Evolutionary conservation across 2,329 filamentous ascomycete genomes (phyloP), one percentile per base, ranked within the genome.

Genomic region (Colletotrichum trifolii): DNA sequence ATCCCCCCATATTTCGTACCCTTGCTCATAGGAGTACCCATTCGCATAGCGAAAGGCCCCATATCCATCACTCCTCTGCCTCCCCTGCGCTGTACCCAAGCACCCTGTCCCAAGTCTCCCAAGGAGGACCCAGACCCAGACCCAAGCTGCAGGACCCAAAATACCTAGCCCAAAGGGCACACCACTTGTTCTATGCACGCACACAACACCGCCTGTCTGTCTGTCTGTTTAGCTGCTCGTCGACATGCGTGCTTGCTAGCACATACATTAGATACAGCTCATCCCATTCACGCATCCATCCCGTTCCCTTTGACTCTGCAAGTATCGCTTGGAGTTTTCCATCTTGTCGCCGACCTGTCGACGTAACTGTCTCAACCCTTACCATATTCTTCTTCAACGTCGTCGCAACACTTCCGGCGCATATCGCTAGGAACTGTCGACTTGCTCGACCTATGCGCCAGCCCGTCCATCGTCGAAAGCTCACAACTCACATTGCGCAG

Each of bases 231-330:
- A 25, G 25, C 25, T 25, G 25, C 25, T 53, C 49, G 55, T 60
- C 54, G n/a, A 52, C 58, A 67, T 59, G 49, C 59, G 65, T 40
- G 52, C 55, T 50, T 48, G 39, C 58, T 45, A 58, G 56, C 58
- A 47, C 66, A 66, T 64, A 66, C 63, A 62, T 66, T 66, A 66
- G 63, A 57, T 66, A 66, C 63, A 58, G 58, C 63, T 66, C 63
- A 52, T 66, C 63, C 63, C 58, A 66, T 63, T 43, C 59, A 62
- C 46, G 4, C 43, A 10, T 49, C 59, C 58, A 38, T 43, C 55
- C 55, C 46, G 46, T 45, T 43, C 46, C 46, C 46, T 58, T 25
- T 43, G 38, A 25, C n/a, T 58, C 46, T 43, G 46, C 42, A 35
- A 50, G 55, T 47, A 50, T 48, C 56, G 46, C 58, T 12, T 47